Evolutionary conservation across 1,139 yeast species (phyloP).

Genomic region (Kazachstania sp.): DNA sequence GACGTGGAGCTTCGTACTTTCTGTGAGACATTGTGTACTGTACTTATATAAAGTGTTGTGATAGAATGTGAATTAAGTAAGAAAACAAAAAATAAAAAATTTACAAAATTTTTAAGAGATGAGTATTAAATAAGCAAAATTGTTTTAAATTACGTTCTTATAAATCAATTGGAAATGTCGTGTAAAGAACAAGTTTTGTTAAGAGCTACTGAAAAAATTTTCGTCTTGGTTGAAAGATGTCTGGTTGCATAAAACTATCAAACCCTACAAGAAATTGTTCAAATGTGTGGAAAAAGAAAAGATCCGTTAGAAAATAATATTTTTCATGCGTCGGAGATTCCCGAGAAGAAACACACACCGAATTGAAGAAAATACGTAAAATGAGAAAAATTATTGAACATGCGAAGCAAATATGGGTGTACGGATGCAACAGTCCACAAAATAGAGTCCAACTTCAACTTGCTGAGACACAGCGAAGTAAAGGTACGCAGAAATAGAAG

Average conservation of each 20-base stretch:
- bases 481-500: no score
- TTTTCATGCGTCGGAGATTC: no score
- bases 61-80: neutral
- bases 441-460: no score
- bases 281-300: neutral
- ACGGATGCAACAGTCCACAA: no score
- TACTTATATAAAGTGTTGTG: conserved; percentile 5
- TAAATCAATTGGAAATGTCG: neutral
- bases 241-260: neutral
- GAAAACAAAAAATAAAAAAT: no score
- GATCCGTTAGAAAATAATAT: no score
- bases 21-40: conserved; percentile 81
- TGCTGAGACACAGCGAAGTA: no score
- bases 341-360: neutral
- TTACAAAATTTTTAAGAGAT: neutral
- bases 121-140: neutral
- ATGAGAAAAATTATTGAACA: neutral
- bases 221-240: neutral
- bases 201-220: no score
- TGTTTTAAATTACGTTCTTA: neutral
- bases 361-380: neutral
- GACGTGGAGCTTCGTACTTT: conserved; percentile 99
- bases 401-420: neutral
- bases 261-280: neutral
- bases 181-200: no score